Base-by-base conservation (phyloP, 2,329 filamentous ascomycete genomes). In the Endoconidiophora polonica region DNA sequence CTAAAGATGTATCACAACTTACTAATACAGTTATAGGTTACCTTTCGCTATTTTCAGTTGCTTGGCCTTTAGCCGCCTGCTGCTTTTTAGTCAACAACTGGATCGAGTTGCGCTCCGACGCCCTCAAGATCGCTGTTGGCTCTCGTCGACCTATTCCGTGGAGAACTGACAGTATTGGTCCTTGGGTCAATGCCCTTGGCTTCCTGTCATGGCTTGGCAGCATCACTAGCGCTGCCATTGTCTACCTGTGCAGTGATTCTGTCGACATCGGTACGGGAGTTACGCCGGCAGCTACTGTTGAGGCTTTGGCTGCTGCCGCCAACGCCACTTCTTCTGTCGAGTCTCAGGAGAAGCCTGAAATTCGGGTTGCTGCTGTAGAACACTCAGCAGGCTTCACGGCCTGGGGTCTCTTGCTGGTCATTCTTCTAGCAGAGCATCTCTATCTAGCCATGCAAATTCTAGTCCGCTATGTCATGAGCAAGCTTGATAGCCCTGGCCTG, bases 81-180 rank as follows among this genome's bases (percentile, higher is more conserved):
- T 90, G 83, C 1, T 96, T 96, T 68, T 68, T 96, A 10, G 69
- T 91, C 64, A 96, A 96, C 67, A 93, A 96, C 67, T 96, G 90
- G 87, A 69, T 98, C 52, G 91, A 96, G 62, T 75, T 96, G 38
- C 83, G 91, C 40, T 86, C 86, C 0, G 91, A 98, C 61, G 88
- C 90, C 2, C 75, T 94, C 67, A 98, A 98, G 64, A 94, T 96
- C 58, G 87, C 87, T 50, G 73, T 86, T 44, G 83, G 88, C 63
- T 88, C 86, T 70, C 83, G 90, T 59, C 80, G 91, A 3, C 91
- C 91, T 0, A 86, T 85, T 37, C 91, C 91, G 0, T 86, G 83
- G 75, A 79, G 91, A 48, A 80, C 86, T 1, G 91, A 96, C 65
- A 91, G 85, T 1, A 96, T 98, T 57, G 91, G 91, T 0, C 88